Conservation (phyloP, 2,329 filamentous ascomycete genomes). For the Fusarium praegraminearum region DNA sequence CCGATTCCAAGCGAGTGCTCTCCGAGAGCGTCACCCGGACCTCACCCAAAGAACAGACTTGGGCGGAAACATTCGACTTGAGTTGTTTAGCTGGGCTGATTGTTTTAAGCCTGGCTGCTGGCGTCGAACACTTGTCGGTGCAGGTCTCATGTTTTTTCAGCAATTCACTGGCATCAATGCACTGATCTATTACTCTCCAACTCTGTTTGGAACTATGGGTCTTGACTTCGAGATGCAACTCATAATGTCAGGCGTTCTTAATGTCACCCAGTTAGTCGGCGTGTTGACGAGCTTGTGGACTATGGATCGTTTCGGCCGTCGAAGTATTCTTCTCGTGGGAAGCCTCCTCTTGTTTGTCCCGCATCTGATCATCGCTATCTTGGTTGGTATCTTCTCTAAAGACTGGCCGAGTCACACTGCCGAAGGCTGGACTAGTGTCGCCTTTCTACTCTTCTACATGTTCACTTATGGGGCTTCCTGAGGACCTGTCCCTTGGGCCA, state of each 20-base stretch:
- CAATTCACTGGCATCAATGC: constrained; percentile 56
- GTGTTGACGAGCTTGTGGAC: constrained; percentile 61
- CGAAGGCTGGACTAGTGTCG: constrained; percentile 49
- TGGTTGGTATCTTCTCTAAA: constrained; percentile 44
- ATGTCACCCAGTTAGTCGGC: constrained; percentile 49
- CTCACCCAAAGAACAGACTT: constrained; percentile 51
- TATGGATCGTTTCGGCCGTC: constrained; percentile 48
- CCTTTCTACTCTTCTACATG: constrained; percentile 64
- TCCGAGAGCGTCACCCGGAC: constrained; percentile 51
- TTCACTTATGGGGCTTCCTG: constrained; percentile 69
- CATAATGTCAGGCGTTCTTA: constrained; percentile 51
- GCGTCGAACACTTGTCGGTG: constrained; percentile 59
- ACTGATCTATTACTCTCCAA: constrained; percentile 69
- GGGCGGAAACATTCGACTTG: constrained; percentile 56
- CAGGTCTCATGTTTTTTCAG: constrained; percentile 69
- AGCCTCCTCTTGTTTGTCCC: constrained; percentile 47
- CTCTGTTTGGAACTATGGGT: constrained; percentile 68
- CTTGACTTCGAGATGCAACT: constrained; percentile 53
- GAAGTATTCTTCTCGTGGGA: constrained; percentile 45
- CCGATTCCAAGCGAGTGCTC: constrained; percentile 45
- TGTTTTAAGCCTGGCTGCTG: constrained; percentile 63
- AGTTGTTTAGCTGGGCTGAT: constrained; percentile 62
- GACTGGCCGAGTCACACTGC: constrained; percentile 45
- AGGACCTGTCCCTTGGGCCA: constrained; percentile 64
- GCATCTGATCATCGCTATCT: constrained; percentile 45